These are phyloP conservation scores for Termitomyces sp. DNA, from an alignment of 768 basidiomycete species.

Conservation along the genomic window DNA sequence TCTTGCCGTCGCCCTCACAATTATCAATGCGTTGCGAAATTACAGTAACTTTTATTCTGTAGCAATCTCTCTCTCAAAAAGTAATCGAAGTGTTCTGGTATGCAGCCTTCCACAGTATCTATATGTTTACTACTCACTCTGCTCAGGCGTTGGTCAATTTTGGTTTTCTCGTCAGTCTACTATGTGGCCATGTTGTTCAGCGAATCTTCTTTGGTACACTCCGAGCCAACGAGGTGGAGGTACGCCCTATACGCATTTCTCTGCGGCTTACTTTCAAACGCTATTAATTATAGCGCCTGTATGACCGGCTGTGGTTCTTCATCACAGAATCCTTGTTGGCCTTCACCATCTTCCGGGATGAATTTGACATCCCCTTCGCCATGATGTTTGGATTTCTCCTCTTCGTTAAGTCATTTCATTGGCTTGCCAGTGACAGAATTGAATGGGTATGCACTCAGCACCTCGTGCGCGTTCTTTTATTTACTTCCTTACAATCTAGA, in stretches of 20 bases:
- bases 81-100: slow-evolving; percentile 89
- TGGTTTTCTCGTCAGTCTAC: slow-evolving; percentile 67
- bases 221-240: slow-evolving; percentile 88
- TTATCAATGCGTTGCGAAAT: slow-evolving; percentile 74
- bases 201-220: slow-evolving; percentile 88
- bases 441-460: slow-evolving; percentile 69
- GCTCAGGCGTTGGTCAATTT: slow-evolving; percentile 87
- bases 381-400: slow-evolving; percentile 93
- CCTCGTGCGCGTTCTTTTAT: not conserved
- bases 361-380: slow-evolving; percentile 89
- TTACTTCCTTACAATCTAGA: slow-evolving; percentile 43
- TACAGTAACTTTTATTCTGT: slow-evolving; percentile 94
- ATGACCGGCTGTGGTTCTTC: slow-evolving; percentile 96
- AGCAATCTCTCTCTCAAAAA: slow-evolving; percentile 87
- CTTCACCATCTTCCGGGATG: slow-evolving; percentile 95
- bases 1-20: slow-evolving; percentile 62
- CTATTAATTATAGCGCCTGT: slow-evolving; percentile 65
- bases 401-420: slow-evolving; percentile 97
- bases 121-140: slow-evolving; percentile 1
- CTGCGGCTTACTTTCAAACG: not conserved
- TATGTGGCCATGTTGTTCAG: slow-evolving; percentile 75
- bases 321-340: slow-evolving; percentile 94
- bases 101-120: slow-evolving; percentile 13
- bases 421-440: slow-evolving; percentile 91
- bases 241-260: slow-evolving; percentile 24